Percentiles rank a stretch among this genome's conserved stretches.
Evolutionary conservation across 345 rosid genomes (phyloP).

Genomic region (Corymbia maculata): DNA sequence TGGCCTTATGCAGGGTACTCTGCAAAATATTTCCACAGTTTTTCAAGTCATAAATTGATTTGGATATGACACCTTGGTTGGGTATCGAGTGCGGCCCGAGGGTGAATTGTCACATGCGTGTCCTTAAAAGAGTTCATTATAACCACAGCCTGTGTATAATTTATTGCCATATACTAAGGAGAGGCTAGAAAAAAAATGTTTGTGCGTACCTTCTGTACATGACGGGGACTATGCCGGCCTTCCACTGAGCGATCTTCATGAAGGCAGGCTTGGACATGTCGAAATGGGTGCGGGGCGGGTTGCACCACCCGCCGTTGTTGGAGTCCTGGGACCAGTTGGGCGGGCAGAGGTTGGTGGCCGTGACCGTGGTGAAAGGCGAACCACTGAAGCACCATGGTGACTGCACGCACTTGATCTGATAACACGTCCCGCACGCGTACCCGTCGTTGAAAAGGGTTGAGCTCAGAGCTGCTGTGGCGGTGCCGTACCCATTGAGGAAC

Average conservation of each 20-base stretch:
- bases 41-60: not conserved
- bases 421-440: conserved; percentile 71
- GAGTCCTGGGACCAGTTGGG: conserved; percentile 62
- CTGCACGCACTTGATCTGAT: conserved; percentile 46
- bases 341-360: conserved; percentile 80
- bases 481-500: conserved; percentile 50
- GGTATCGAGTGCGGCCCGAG: not conserved
- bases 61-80: not conserved
- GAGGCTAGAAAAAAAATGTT: not conserved
- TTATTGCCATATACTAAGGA: not conserved
- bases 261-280: conserved; percentile 87
- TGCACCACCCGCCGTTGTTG: conserved; percentile 82
- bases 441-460: conserved; percentile 62
- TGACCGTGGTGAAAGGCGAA: conserved; percentile 36
- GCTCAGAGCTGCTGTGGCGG: conserved; percentile 60
- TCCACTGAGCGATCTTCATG: conserved; percentile 75
- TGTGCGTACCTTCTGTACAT: conserved; percentile 46
- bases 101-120: not conserved
- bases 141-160: not conserved
- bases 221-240: conserved; percentile 76
- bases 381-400: conserved; percentile 39
- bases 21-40: not conserved
- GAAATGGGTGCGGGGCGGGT: conserved; percentile 74
- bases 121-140: not conserved
- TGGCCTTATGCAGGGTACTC: conserved; percentile 36